Evolutionary conservation across 2,329 filamentous ascomycete species (phyloP), one percentile per base, ranked within the genome.

Genomic region (Talaromyces sp.): DNA sequence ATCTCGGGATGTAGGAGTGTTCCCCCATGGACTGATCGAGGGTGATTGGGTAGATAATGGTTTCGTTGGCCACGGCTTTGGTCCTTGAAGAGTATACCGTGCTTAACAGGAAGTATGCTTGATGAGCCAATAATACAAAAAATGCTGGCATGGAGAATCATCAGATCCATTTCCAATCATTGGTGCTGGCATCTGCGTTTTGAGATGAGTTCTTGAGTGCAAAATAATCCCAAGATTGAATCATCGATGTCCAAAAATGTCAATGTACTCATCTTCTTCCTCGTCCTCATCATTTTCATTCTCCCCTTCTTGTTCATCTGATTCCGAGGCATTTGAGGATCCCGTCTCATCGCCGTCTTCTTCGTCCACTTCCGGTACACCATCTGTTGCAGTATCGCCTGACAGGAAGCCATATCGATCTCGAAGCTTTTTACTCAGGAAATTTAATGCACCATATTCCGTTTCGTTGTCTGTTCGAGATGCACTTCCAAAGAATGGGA

Each of bases 401-500:
- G 66, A 59, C 44, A 74, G 66, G 29, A 74, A 66, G 6, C 69
- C 61, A 60, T 73, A 73, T 49, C 65, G 66, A 47, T 70, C 69
- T 40, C 68, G 66, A 19, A 79, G 73, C 66, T 76, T 78, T 11
- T 77, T 73, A 41, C 79, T 79, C 82, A 27, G 80, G 79, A 27
- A 86, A 64, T 52, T 86, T 80, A 50, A 84, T 16, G 62, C 83
- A 16, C 82, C 79, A 0, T 80, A 80, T 14, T 83, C 80, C 8
- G 74, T 71, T n/a, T 66, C 56, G 43, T 57, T 40, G 16, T 59
- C 58, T 47, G 53, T 57, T 42, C 57, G 54, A 37, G 60, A 30
- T 43, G 54, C 50, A 42, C 51, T 53, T 11, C 65, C 61, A 52
- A 65, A 69, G 44, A 66, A 65, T 29, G 68, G 68, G 11, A 63